These are phyloP conservation scores for Pharus latifolius DNA, from an alignment of 176 grass and related monocot species.

Conservation along the genomic window DNA sequence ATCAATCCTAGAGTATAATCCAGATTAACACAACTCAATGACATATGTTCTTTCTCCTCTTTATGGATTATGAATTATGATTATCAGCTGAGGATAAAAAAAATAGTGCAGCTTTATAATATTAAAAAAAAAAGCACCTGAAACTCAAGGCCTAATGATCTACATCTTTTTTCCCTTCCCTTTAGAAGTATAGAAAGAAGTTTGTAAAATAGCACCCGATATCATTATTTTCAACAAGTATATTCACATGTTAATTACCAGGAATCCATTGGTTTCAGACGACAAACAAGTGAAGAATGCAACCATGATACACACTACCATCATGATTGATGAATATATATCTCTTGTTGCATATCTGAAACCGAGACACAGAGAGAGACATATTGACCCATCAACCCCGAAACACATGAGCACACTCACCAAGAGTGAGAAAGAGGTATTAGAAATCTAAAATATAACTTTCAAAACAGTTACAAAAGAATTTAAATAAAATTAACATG, in stretches of 20 bases:
- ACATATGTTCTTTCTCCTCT: not conserved
- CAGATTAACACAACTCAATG: not conserved
- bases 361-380: constrained; percentile 10
- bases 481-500: constrained; percentile 47
- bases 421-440: not conserved
- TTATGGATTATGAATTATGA: not conserved
- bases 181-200: not conserved
- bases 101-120: too few species aligned
- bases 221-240: not conserved
- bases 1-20: constrained; percentile 3
- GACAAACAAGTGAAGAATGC: not conserved
- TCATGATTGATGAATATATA: constrained; percentile 4
- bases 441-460: constrained; percentile 44
- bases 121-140: too few species aligned
- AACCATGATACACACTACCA: not conserved
- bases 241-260: too few species aligned
- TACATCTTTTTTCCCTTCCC: not conserved
- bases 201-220: not conserved
- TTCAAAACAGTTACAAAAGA: constrained; percentile 57
- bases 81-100: not conserved
- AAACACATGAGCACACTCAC: not conserved
- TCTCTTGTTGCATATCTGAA: not conserved
- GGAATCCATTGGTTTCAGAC: not conserved
- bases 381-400: not conserved
- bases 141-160: too few species aligned